Percentiles rank a stretch among this genome's conserved stretches.
Evolutionary conservation across 805 yeast genomes (phyloP).

Genomic region (Brettanomyces sp.): DNA sequence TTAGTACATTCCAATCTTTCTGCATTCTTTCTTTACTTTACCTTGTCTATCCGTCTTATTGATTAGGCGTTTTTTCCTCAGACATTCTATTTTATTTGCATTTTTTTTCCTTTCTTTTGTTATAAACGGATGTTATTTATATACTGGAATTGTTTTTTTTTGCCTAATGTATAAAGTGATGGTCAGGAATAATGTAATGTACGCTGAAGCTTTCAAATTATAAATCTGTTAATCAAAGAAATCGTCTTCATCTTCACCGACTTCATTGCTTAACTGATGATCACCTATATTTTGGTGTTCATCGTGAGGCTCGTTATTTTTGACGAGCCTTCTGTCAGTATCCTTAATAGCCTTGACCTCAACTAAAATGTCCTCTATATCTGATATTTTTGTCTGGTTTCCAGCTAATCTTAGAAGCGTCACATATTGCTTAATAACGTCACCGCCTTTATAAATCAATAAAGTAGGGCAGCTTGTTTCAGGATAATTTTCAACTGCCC

Average conservation of each 20-base stretch:
- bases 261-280: constrained; percentile 25
- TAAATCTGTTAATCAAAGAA: constrained; percentile 34
- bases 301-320: constrained; percentile 46
- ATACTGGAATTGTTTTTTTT: neutral
- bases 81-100: too few relatives aligned
- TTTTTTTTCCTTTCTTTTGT: neutral
- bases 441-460: constrained; percentile 67
- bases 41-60: too few relatives aligned
- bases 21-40: too few relatives aligned
- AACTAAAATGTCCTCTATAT: constrained; percentile 67
- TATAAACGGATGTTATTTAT: neutral
- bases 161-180: neutral
- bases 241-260: constrained; percentile 34
- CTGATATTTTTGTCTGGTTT: constrained; percentile 56
- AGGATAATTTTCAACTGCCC: constrained; percentile 92
- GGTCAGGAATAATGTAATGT: neutral
- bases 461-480: constrained; percentile 86
- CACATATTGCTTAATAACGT: constrained; percentile 71
- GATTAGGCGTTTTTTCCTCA: too few relatives aligned
- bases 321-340: constrained; percentile 56
- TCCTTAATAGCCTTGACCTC: constrained; percentile 55
- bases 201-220: too few relatives aligned
- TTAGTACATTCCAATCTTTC: too few relatives aligned
- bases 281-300: constrained; percentile 39
- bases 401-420: constrained; percentile 83